phyloP scores from a whole-genome alignment of 805 yeast species.

The Ogataea glucozyma region DNA sequence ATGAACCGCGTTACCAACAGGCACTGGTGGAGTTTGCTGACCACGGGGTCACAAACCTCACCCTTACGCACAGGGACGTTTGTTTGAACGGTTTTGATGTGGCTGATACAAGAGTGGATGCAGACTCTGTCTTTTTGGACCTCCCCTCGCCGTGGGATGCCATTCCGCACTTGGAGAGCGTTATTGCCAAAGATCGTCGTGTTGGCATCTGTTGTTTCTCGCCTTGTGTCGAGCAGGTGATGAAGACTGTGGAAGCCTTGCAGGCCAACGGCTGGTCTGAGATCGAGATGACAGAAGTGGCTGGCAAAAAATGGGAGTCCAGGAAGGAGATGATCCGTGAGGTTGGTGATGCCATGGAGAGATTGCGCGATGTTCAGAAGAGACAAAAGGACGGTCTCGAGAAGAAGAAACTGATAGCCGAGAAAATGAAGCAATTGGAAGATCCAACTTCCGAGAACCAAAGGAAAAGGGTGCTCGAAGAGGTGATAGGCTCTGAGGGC shows the following conservation, averaged over 20 bases:
- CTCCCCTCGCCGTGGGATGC: slow-evolving; percentile 98
- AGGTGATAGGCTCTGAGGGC: slow-evolving; percentile 27
- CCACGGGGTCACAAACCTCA: slow-evolving; percentile 64
- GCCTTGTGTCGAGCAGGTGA: slow-evolving; percentile 97
- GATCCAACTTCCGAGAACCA: slow-evolving; percentile 23
- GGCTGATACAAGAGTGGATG: slow-evolving; percentile 45
- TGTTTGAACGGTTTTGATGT: slow-evolving; percentile 82
- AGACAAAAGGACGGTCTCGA: slow-evolving; percentile 69
- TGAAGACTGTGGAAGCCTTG: slow-evolving; percentile 75
- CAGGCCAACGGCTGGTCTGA: slow-evolving; percentile 77
- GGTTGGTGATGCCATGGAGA: slow-evolving; percentile 74
- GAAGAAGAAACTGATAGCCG: slow-evolving; percentile 41
- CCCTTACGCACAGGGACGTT: slow-evolving; percentile 87
- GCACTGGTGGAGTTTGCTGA: slow-evolving; percentile 74
- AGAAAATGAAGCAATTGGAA: slow-evolving; percentile 35
- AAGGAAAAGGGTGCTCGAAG: slow-evolving; percentile 21
- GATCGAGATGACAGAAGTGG: slow-evolving; percentile 90
- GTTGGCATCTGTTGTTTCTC: slow-evolving; percentile 91
- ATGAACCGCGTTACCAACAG: slow-evolving; percentile 76
- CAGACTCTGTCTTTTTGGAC: slow-evolving; percentile 81
- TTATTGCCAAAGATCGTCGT: slow-evolving; percentile 51
- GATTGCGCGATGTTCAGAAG: slow-evolving; percentile 76
- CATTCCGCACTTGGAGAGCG: slow-evolving; percentile 66
- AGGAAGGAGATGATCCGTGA: slow-evolving; percentile 84
- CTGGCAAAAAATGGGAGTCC: slow-evolving; percentile 81